Percentiles rank a stretch among this genome's conserved stretches.
Conservation (phyloP, 2,329 filamentous ascomycete genomes). For the Cercospora sojina region DNA sequence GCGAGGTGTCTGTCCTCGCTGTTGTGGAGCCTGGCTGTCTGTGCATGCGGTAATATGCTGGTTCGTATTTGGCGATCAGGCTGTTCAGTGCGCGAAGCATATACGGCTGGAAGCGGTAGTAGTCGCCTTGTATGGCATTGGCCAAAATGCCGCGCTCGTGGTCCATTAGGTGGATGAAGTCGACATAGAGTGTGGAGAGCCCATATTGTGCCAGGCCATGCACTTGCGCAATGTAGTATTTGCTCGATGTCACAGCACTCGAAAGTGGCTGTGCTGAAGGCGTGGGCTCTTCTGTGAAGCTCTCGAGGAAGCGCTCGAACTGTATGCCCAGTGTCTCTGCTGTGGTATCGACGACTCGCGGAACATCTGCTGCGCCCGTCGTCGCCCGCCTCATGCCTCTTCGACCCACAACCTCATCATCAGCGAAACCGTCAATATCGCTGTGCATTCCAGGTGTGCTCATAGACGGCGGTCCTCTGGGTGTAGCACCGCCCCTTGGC, state of each 20-base stretch:
- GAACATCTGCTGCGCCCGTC: conserved; percentile 57
- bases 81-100: conserved; percentile 86
- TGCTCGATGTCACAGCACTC: conserved; percentile 71
- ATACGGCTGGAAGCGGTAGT: conserved; percentile 93
- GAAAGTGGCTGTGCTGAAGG: conserved; percentile 64
- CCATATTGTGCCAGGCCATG: conserved; percentile 70
- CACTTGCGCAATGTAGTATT: conserved; percentile 83
- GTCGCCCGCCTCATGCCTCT: conserved; percentile 48
- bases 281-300: conserved; percentile 67
- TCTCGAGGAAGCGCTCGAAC: conserved; percentile 78
- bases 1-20: conserved; percentile 62
- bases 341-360: conserved; percentile 72
- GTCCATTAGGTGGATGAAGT: conserved; percentile 78
- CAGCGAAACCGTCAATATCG: conserved; percentile 59
- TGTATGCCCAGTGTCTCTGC: conserved; percentile 71
- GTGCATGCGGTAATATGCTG: conserved; percentile 90
- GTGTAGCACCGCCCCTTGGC: conserved; percentile 35
- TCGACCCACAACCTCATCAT: conserved; percentile 61
- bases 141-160: conserved; percentile 79
- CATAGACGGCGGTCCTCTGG: conserved; percentile 51
- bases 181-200: conserved; percentile 83
- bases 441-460: conserved; percentile 53
- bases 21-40: conserved; percentile 75
- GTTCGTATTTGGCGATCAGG: conserved; percentile 90
- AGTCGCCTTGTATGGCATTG: conserved; percentile 81